Evolutionary conservation across 2,329 filamentous ascomycete genomes (phyloP).

Genomic region (Myriosclerotinia duriaeana): DNA sequence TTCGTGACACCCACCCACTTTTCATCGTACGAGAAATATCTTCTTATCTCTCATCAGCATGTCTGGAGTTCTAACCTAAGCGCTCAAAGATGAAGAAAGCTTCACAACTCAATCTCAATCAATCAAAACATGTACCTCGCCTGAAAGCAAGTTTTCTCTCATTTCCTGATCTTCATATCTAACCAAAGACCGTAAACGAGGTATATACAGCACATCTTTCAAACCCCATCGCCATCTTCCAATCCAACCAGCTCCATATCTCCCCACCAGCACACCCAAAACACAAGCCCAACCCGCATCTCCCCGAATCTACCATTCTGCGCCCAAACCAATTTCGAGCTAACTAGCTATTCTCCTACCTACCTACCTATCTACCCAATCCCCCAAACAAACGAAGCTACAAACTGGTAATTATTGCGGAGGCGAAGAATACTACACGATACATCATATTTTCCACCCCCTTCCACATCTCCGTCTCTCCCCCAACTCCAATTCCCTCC

Average conservation of each 20-base stretch:
- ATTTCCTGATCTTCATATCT: not conserved
- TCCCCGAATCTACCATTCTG: conserved; percentile 11
- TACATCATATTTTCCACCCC: conserved; percentile 20
- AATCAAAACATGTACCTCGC: not conserved
- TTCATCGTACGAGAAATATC: conserved; percentile 10
- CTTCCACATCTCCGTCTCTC: conserved; percentile 1
- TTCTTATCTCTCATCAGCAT: not conserved
- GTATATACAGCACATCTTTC: not conserved
- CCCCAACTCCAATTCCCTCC: not conserved
- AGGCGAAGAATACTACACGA: conserved; percentile 10
- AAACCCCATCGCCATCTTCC: not conserved
- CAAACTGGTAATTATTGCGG: not conserved
- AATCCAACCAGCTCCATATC: conserved; percentile 12
- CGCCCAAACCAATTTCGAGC: not conserved
- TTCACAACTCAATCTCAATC: not conserved
- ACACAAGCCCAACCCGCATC: conserved; percentile 14
- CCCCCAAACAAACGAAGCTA: not conserved
- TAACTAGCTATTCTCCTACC: not conserved
- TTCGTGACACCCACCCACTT: conserved; percentile 8
- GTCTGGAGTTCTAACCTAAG: not conserved
- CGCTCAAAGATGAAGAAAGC: not conserved
- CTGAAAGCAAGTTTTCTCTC: not conserved
- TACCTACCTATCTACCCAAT: not conserved
- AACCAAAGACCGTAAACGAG: not conserved
- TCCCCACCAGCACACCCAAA: conserved; percentile 5